Percentiles rank a stretch among this genome's conserved stretches.
These are phyloP conservation scores for Leptographium galeiforme DNA, from an alignment of 2,329 filamentous ascomycete species.

Conservation along the genomic window DNA sequence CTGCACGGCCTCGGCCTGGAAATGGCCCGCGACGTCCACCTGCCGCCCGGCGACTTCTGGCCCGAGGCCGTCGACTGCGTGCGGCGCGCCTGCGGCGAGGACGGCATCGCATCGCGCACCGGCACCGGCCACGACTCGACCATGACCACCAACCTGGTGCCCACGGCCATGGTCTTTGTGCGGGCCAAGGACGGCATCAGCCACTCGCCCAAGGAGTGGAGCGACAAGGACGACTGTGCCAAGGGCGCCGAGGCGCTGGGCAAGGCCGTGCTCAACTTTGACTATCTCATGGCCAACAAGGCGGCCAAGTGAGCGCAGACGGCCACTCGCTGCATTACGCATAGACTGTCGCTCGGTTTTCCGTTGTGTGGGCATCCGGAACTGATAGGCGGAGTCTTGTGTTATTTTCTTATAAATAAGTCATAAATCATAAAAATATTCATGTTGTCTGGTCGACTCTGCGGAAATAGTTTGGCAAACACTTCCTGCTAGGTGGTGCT, in stretches of 20 bases:
- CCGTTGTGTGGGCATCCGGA: too few species aligned
- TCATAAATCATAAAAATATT: too few species aligned
- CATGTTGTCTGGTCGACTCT: too few species aligned
- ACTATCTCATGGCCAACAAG: background rate
- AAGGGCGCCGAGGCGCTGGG: background rate
- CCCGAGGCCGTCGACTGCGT: conserved; percentile 2
- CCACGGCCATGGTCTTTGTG: conserved; percentile 1
- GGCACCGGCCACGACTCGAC: conserved; percentile 1
- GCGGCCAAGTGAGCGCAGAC: too few species aligned
- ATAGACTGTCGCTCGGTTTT: too few species aligned
- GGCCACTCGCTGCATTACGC: too few species aligned
- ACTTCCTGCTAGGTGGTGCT: too few species aligned
- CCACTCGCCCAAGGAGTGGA: conserved; percentile 1
- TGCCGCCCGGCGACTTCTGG: conserved; percentile 1
- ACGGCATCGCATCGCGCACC: background rate
- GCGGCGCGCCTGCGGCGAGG: background rate
- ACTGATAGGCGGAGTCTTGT: too few species aligned
- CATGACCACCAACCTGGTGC: background rate
- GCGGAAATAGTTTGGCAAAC: too few species aligned
- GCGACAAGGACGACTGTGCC: conserved; percentile 1
- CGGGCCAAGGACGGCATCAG: conserved; percentile 1
- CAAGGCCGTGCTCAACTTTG: conserved; percentile 1
- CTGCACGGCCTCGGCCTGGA: background rate
- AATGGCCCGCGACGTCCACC: background rate
- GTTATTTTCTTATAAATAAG: too few species aligned